Conservation (phyloP, 2,329 filamentous ascomycete genomes). For the Arachnomyces sp. region DNA sequence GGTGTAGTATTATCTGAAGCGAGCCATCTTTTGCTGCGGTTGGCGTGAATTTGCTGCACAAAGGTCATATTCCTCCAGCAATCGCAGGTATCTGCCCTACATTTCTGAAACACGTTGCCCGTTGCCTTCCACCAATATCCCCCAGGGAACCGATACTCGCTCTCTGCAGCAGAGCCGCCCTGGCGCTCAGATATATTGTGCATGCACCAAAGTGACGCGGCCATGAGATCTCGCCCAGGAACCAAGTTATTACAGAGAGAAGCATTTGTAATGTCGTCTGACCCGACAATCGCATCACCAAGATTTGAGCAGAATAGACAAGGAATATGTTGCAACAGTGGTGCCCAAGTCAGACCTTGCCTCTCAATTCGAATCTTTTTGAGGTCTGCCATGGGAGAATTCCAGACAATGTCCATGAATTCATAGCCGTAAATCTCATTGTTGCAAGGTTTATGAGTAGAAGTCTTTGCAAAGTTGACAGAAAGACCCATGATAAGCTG, state of each 20-base stretch:
- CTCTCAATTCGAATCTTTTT: neutral
- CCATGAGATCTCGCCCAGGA: neutral
- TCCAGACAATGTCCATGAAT: constrained; percentile 4
- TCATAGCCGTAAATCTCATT: constrained; percentile 3
- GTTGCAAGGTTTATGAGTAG: neutral
- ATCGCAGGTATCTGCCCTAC: too few species aligned
- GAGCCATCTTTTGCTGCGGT: too few species aligned
- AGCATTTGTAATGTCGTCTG: neutral
- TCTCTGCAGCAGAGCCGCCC: neutral
- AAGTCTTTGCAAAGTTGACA: neutral
- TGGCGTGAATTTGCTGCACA: too few species aligned
- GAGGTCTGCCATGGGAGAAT: neutral
- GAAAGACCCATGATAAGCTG: constrained; percentile 1
- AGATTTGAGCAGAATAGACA: constrained; percentile 2
- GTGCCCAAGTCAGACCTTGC: constrained; percentile 1
- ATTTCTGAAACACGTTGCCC: too few species aligned
- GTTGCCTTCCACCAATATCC: too few species aligned
- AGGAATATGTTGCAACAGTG: neutral
- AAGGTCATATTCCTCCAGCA: too few species aligned
- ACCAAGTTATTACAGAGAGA: neutral
- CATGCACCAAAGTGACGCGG: neutral
- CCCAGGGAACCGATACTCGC: too few species aligned
- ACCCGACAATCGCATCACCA: constrained; percentile 3
- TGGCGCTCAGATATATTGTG: neutral
- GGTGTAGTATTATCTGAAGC: too few species aligned